Base-by-base conservation (phyloP, 352 stramenopile species). In the Globisporangium cylindrosporum region DNA sequence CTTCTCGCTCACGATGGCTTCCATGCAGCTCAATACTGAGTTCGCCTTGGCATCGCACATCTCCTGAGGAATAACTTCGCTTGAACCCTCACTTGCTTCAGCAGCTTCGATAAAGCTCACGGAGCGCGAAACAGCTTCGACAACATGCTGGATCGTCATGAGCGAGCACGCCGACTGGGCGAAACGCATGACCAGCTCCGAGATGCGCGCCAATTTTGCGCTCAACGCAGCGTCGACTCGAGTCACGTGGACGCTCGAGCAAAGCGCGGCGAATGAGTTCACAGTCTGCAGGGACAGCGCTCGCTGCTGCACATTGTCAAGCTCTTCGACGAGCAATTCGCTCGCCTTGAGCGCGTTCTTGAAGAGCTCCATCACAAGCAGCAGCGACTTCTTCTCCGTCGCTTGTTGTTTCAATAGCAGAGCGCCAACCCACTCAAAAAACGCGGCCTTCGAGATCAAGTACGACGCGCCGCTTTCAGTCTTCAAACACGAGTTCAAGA, bases 381-480 rank as follows among this genome's bases (percentile, higher is more conserved):
- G 66, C 15, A 90, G 51, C 24, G 25, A 22, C 57, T 66, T 69
- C 18, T 58, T 59, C 38, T 66, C 22, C 22, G 54, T 36, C 4
- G 59, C n/a, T 22, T 62, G 65, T 32, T 62, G 62, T 7, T 64
- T 66, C 36, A 82, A 66, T 46, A 88, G 77, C 34, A 89, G 73
- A 8, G 63, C 55, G 0, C 73, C 62, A 20, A 93, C 29, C 88
- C 88, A 95, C 64, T 88, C 79, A 46, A 95, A 53, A 43, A 93
- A 66, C 4, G 73, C 75, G 29, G 76, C 76, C 54, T 94, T 96
- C 5, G 74, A 80, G 46, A 96, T 64, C 36, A 94, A 63, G 56
- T 89, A 83, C 14, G 76, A 63, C 1, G 75, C 71, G 41, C 86
- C 86, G 4, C 74, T 71, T 4, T 72, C 66, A 3, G 86, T 93